Evolutionary conservation across 305 asterid species (phyloP).

Genomic region (Ajuga reptans): DNA sequence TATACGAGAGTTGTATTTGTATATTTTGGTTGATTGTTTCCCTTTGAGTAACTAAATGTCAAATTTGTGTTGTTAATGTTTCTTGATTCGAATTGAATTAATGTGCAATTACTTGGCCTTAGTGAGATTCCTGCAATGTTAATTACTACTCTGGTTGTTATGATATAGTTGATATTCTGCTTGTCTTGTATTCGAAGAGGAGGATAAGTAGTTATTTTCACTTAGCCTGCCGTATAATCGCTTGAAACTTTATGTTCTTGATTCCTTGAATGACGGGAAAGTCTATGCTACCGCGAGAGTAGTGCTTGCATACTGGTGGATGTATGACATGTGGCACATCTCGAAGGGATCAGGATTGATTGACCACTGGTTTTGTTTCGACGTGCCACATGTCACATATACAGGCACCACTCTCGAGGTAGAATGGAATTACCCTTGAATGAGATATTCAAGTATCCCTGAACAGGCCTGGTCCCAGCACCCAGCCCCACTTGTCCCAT

Average conservation of each 20-base stretch:
- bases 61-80: constrained; percentile 1
- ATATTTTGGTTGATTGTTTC: constrained; percentile 1
- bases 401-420: too few relatives aligned
- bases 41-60: background rate
- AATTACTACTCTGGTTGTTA: background rate
- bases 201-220: background rate
- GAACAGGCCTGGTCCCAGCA: background rate
- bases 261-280: background rate
- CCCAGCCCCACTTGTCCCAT: background rate
- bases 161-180: background rate
- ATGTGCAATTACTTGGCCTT: background rate
- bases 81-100: constrained; percentile 5
- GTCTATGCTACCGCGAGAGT: too few relatives aligned
- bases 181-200: background rate
- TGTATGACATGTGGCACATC: too few relatives aligned
- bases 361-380: too few relatives aligned
- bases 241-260: background rate
- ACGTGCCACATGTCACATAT: too few relatives aligned
- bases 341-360: too few relatives aligned
- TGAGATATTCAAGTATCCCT: background rate
- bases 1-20: background rate
- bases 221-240: background rate
- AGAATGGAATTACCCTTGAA: background rate
- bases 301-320: too few relatives aligned
- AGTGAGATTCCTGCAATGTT: background rate